Evolutionary conservation across 768 basidiomycete species (phyloP), one percentile per base, ranked within the genome.

Genomic region (Cyclocybe cylindracea): DNA sequence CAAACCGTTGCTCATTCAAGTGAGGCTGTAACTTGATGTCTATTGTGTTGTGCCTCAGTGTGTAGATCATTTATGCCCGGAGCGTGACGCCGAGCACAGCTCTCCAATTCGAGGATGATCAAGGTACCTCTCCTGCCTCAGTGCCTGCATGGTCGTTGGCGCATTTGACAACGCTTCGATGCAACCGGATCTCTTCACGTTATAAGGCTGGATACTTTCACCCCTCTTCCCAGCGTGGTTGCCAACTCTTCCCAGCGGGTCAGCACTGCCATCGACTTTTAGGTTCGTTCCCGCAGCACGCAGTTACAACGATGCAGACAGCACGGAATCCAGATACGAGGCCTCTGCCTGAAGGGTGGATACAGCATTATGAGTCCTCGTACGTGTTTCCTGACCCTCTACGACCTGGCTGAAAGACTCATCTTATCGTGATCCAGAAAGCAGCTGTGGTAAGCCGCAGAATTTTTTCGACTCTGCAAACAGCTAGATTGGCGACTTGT

Each of bases 271-370:
- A 24, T 24, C 24, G 24, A 24, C 24, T 24, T 24, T 44, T 24
- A 10, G 13, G 13, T 38, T 38, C 37, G 10, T 38, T 11, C 37
- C 16, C 36, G 36, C 14, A 9, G 11, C 36, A 36, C 38, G n/a
- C 7, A 7, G n/a, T 33, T 41, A 16, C 8, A 45, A 9, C 35
- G 39, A 50, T 54, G 49, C 44, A 49, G 19, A 40, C 45, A n/a
- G 29, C 52, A 18, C 41, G 35, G 14, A 57, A 53, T 52, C 49
- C 57, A 11, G 60, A 59, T 44, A 41, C 19, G 11, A 57, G 69
- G 32, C 65, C 67, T 14, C 58, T 72, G 38, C 71, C 70, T 16
- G 48, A 59, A 31, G 71, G 70, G 19, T 72, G 71, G 71, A 49
- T 51, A 18, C 66, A 70, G 50, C 68, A 72, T 50, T 68, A 64